These are phyloP conservation scores for Mycena albidolilacea DNA, from an alignment of 768 basidiomycete species.

Conservation along the genomic window DNA sequence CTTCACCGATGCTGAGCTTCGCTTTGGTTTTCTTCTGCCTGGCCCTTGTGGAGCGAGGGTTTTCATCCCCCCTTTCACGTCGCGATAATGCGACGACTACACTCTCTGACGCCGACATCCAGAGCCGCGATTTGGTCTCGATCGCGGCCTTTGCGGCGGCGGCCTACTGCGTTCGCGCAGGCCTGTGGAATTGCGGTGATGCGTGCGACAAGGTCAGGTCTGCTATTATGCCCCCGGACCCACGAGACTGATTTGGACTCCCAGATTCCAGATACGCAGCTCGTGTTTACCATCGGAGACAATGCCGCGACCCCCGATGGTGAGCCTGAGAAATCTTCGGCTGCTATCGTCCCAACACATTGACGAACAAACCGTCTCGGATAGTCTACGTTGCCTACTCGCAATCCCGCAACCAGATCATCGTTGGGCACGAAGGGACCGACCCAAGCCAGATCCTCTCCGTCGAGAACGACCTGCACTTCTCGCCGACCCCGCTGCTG, in stretches of 20 bases:
- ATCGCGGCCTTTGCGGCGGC: conserved; percentile 29
- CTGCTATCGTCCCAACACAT: background rate
- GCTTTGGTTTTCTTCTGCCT: conserved; percentile 8
- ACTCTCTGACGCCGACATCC: conserved; percentile 10
- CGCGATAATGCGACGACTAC: conserved; percentile 12
- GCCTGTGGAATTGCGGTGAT: conserved; percentile 19
- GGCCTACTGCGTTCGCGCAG: conserved; percentile 26
- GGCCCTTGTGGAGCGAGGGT: conserved; percentile 24
- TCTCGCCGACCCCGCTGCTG: conserved; percentile 17
- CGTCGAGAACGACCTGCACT: conserved; percentile 19
- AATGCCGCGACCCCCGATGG: conserved; percentile 27
- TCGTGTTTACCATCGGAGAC: conserved; percentile 24
- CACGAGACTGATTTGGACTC: background rate
- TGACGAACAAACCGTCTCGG: background rate
- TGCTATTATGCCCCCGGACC: background rate
- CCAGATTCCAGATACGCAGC: conserved; percentile 26
- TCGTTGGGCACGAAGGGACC: conserved; percentile 29
- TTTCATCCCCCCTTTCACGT: conserved; percentile 15
- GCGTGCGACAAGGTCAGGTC: conserved; percentile 15
- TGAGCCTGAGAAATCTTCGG: background rate
- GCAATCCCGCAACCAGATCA: conserved; percentile 28
- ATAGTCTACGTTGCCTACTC: conserved; percentile 27
- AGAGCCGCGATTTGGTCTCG: conserved; percentile 19
- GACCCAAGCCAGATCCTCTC: conserved; percentile 18
- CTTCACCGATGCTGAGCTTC: conserved; percentile 19